Percentiles rank a stretch among this genome's conserved stretches.
Evolutionary conservation across 257 asterid species (phyloP).

Genomic region (Scutellaria galericulata): DNA sequence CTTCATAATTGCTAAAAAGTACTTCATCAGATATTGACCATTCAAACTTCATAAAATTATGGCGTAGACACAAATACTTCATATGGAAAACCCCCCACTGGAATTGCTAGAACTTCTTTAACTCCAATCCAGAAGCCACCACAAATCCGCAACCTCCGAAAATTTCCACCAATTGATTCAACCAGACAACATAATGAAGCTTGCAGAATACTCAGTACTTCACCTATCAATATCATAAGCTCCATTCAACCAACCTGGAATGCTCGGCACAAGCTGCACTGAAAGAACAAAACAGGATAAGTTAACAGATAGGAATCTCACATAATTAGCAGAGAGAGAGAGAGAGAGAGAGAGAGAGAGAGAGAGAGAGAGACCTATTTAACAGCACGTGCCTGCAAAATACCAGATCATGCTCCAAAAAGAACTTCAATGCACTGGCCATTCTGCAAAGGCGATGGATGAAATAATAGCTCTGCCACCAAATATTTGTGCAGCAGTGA

Average conservation of each 20-base stretch:
- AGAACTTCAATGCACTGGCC: slow-evolving; percentile 62
- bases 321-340: background rate
- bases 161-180: slow-evolving; percentile 42
- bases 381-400: slow-evolving; percentile 76
- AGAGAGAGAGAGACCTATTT: slow-evolving; percentile 50
- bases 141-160: slow-evolving; percentile 35
- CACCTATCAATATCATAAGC: slow-evolving; percentile 58
- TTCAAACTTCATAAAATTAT: slow-evolving; percentile 44
- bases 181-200: slow-evolving; percentile 51
- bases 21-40: background rate
- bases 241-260: slow-evolving; percentile 51
- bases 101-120: slow-evolving; percentile 35
- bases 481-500: slow-evolving; percentile 50
- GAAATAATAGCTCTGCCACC: slow-evolving; percentile 56
- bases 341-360: slow-evolving; percentile 19
- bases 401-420: slow-evolving; percentile 70
- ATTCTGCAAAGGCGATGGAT: slow-evolving; percentile 60
- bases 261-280: slow-evolving; percentile 71
- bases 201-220: slow-evolving; percentile 43
- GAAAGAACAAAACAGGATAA: background rate
- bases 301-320: slow-evolving; percentile 1
- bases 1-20: slow-evolving; percentile 23
- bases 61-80: slow-evolving; percentile 33
- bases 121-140: slow-evolving; percentile 39
- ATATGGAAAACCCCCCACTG: slow-evolving; percentile 35